phyloP scores from a whole-genome alignment of 139 green algal species.

The Chlorella sp. region DNA sequence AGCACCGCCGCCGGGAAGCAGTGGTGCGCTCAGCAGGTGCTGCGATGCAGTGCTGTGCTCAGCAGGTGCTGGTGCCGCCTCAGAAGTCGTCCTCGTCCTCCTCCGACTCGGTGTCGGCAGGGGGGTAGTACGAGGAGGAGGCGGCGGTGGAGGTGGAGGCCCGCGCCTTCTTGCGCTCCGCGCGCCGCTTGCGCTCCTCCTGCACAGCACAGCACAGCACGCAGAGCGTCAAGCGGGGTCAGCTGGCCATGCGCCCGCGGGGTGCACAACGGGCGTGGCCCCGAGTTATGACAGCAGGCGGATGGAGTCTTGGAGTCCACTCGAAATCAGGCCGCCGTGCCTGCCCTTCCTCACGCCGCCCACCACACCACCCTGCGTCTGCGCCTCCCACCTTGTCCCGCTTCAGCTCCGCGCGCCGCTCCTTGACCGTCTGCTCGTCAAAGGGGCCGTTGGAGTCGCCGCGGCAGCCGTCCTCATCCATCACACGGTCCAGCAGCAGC shows the following conservation, averaged over 20 bases:
- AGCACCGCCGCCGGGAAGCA: no score
- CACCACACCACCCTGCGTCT: not conserved
- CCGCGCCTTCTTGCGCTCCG: not conserved
- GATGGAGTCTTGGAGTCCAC: no score
- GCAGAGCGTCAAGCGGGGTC: no score
- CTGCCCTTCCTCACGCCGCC: not conserved
- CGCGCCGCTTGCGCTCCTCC: conserved; percentile 24
- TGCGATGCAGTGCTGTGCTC: not conserved
- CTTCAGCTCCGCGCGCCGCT: conserved; percentile 40
- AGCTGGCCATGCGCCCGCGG: no score
- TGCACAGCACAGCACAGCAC: no score
- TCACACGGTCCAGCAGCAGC: conserved; percentile 56
- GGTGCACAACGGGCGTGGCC: no score
- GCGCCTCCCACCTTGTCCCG: conserved; percentile 21
- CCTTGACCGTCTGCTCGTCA: conserved; percentile 43
- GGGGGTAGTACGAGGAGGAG: not conserved
- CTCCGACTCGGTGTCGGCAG: not conserved
- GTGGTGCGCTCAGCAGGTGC: not conserved
- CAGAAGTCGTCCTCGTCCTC: conserved; percentile 31
- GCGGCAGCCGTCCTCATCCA: conserved; percentile 52
- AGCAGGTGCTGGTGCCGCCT: not conserved
- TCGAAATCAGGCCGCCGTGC: not conserved
- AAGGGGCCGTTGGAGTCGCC: conserved; percentile 64
- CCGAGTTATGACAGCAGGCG: no score
- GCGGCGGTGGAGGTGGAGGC: not conserved